Evolutionary conservation across 495 filamentous ascomycete genomes (phyloP).

Genomic region (Aspergillus ostianus): DNA sequence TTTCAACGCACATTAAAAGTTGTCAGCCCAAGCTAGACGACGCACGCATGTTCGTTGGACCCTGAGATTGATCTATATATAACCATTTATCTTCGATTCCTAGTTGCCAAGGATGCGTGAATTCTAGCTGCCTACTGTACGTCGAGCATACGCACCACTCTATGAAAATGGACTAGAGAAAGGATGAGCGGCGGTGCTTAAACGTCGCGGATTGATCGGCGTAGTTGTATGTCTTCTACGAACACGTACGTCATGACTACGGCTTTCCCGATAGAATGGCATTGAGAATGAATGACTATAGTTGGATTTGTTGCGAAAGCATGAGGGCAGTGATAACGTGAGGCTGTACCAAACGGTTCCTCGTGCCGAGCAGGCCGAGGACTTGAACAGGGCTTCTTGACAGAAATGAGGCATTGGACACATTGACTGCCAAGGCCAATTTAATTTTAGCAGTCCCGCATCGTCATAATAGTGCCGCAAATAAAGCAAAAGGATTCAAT

Average conservation of each 20-base stretch:
- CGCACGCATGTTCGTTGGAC: too few relatives aligned
- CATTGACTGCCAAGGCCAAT: not conserved
- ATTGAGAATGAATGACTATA: conserved; percentile 15
- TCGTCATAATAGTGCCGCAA: conserved; percentile 15
- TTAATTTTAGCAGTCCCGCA: conserved; percentile 7
- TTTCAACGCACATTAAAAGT: not conserved
- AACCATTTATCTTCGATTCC: not conserved
- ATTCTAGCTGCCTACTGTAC: conserved; percentile 6
- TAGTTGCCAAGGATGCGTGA: not conserved
- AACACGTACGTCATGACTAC: not conserved
- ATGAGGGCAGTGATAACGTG: not conserved
- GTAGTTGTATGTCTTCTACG: not conserved
- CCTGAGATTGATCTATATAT: not conserved
- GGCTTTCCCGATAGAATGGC: not conserved
- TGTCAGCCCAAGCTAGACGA: not conserved
- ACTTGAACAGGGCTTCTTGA: not conserved
- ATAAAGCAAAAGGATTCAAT: conserved; percentile 7
- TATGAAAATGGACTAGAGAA: not conserved
- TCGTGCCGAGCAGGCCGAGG: not conserved
- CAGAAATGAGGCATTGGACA: not conserved
- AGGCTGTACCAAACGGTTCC: conserved; percentile 12
- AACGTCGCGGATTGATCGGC: not conserved
- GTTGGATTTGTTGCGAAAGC: conserved; percentile 12
- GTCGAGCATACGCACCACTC: not conserved
- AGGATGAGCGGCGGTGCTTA: not conserved